Conservation (phyloP, 1,139 yeast species). For the Protomyces gravidus region DNA sequence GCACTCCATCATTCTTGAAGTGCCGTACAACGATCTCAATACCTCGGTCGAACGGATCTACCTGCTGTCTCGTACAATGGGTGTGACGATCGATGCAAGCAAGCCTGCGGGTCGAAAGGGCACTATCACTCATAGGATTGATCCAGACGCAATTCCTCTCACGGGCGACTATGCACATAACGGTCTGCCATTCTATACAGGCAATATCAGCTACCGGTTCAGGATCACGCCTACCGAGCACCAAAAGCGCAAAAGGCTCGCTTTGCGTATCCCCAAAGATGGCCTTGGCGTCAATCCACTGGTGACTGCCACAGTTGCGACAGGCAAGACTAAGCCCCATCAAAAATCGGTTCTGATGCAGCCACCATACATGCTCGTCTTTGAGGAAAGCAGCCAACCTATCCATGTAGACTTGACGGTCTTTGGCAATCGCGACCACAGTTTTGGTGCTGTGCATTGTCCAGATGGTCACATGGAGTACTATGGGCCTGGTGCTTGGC, state of each 20-base stretch:
- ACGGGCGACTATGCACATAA: conserved; percentile 9
- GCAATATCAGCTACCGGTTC: conserved; percentile 9
- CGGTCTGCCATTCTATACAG: conserved; percentile 26
- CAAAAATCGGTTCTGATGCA: neutral
- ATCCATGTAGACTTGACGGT: conserved; percentile 1
- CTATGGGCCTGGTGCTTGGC: conserved; percentile 22
- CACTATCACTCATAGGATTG: neutral
- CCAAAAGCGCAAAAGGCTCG: neutral
- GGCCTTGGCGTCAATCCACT: conserved; percentile 20
- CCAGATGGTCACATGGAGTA: conserved; percentile 21
- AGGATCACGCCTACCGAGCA: neutral
- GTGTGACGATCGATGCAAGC: conserved; percentile 1
- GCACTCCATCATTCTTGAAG: conserved; percentile 7
- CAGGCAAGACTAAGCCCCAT: neutral
- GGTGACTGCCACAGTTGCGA: neutral
- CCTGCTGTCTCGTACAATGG: neutral
- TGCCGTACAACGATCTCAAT: conserved; percentile 18
- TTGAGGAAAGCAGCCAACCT: neutral
- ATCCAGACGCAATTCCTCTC: neutral
- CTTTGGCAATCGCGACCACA: conserved; percentile 28
- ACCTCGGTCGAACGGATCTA: conserved; percentile 22
- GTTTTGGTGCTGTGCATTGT: conserved; percentile 30
- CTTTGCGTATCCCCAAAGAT: neutral
- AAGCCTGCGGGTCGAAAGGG: conserved; percentile 13
- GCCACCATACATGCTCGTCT: neutral